phyloP scores from a whole-genome alignment of 768 basidiomycete genomes.

The Naganishia friedmannii region DNA sequence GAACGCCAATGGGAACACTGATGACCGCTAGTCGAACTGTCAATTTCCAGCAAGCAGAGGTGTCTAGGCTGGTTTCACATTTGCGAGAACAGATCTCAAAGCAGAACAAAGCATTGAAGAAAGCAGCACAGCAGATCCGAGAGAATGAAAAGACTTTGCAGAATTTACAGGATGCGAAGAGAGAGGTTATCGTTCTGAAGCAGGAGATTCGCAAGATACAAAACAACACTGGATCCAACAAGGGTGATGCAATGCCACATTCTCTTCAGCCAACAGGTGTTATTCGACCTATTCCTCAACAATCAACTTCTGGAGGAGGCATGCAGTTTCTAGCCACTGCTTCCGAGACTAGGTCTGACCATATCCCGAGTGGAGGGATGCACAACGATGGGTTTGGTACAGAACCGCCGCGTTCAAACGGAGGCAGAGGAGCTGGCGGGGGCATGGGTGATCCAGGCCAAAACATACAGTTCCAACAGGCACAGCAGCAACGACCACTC shows the following conservation, averaged over 20 bases:
- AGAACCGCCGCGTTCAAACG: background rate
- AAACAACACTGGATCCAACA: background rate
- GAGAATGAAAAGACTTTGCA: constrained; percentile 18
- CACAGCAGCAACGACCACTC: background rate
- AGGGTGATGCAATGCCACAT: background rate
- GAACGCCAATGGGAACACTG: constrained; percentile 19
- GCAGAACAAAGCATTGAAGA: constrained; percentile 27
- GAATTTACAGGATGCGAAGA: constrained; percentile 1
- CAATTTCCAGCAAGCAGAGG: constrained; percentile 24
- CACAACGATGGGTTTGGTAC: constrained; percentile 11
- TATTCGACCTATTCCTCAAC: constrained; percentile 7
- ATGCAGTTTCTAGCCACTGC: background rate
- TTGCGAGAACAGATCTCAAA: constrained; percentile 23
- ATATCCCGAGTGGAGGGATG: background rate
- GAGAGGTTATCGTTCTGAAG: constrained; percentile 13
- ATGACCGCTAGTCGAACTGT: constrained; percentile 15
- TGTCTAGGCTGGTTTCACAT: constrained; percentile 23
- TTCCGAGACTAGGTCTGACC: background rate
- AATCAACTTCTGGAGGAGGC: background rate
- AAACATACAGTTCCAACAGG: background rate
- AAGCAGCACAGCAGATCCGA: constrained; percentile 26
- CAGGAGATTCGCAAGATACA: background rate
- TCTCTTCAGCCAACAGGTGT: background rate
- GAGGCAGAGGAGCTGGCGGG: no score
- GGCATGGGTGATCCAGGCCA: no score